A percentile compares a stretch with the other conserved stretches of the same genome.
Conservation (phyloP, 1,139 yeast genomes). For the Sugiyamaella novakii region DNA sequence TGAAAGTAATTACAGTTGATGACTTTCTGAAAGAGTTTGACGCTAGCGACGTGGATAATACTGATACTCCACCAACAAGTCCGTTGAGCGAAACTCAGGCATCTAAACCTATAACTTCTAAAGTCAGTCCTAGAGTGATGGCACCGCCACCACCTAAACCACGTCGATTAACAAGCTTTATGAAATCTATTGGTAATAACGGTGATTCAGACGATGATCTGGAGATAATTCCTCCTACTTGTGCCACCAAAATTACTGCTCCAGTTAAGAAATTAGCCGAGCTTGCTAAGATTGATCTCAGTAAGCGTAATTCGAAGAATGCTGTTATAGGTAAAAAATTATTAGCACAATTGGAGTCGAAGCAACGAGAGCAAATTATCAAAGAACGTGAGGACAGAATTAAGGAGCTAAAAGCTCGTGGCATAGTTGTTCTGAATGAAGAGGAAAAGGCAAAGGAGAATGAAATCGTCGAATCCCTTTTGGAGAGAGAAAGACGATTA, state of each 20-base stretch:
- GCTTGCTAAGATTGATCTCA: constrained; percentile 29
- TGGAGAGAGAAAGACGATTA: constrained; percentile 56
- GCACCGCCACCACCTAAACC: constrained; percentile 17
- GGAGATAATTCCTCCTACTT: constrained; percentile 34
- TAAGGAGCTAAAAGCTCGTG: constrained; percentile 37
- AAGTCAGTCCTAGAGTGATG: background rate
- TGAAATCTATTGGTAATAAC: constrained; percentile 15
- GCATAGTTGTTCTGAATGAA: constrained; percentile 33
- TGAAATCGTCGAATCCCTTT: constrained; percentile 49
- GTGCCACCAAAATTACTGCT: constrained; percentile 25
- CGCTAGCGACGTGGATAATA: constrained; percentile 1
- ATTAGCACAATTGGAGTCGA: constrained; percentile 29
- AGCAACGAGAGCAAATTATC: constrained; percentile 40
- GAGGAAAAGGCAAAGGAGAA: constrained; percentile 39
- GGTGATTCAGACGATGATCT: constrained; percentile 35
- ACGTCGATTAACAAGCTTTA: constrained; percentile 18
- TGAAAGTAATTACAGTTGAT: constrained; percentile 32
- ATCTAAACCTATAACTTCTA: background rate
- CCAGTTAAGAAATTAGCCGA: constrained; percentile 30
- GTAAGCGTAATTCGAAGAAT: constrained; percentile 22
- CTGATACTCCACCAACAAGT: constrained; percentile 22
- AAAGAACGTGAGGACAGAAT: constrained; percentile 35
- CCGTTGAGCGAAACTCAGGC: constrained; percentile 13
- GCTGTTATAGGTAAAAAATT: constrained; percentile 31
- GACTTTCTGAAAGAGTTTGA: constrained; percentile 33